These are phyloP conservation scores for Phytophthora pini DNA, from an alignment of 352 stramenopile genomes.

Conservation along the genomic window DNA sequence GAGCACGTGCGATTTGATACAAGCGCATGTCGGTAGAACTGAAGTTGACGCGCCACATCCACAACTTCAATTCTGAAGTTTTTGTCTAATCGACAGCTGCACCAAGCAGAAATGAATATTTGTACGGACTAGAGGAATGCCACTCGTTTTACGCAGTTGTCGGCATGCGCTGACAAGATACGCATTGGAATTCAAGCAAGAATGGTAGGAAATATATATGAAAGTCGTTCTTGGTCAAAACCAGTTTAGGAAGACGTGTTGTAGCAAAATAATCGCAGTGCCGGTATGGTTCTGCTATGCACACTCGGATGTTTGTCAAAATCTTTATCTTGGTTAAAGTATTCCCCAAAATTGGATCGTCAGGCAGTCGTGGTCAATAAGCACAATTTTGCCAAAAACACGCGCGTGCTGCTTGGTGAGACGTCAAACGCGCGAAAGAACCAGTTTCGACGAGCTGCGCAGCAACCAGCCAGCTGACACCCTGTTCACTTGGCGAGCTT, in stretches of 20 bases:
- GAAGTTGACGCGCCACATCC: constrained; percentile 7
- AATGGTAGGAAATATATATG: not conserved
- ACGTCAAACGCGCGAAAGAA: constrained; percentile 13
- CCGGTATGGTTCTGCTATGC: constrained; percentile 3
- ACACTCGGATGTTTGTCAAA: not conserved
- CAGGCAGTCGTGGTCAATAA: constrained; percentile 1
- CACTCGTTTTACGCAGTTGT: not conserved
- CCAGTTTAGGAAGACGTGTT: too few species aligned
- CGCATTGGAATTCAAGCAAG: not conserved
- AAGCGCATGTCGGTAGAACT: constrained; percentile 1
- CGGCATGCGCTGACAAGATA: not conserved
- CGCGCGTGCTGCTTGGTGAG: constrained; percentile 15
- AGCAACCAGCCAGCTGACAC: not conserved
- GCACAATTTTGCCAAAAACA: constrained; percentile 6
- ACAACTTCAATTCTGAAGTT: constrained; percentile 37
- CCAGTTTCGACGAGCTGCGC: constrained; percentile 7
- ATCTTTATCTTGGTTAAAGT: not conserved
- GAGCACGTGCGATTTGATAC: constrained; percentile 4
- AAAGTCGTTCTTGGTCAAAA: too few species aligned
- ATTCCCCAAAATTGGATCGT: not conserved
- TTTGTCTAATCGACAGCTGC: constrained; percentile 28
- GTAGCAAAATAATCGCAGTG: not conserved
- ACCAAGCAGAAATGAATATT: constrained; percentile 18
- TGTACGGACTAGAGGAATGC: not conserved
- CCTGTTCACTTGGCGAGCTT: not conserved